Percentiles rank a stretch among this genome's conserved stretches.
Evolutionary conservation across 306 rosid genomes (phyloP).

Genomic region (Fagus crenata): DNA sequence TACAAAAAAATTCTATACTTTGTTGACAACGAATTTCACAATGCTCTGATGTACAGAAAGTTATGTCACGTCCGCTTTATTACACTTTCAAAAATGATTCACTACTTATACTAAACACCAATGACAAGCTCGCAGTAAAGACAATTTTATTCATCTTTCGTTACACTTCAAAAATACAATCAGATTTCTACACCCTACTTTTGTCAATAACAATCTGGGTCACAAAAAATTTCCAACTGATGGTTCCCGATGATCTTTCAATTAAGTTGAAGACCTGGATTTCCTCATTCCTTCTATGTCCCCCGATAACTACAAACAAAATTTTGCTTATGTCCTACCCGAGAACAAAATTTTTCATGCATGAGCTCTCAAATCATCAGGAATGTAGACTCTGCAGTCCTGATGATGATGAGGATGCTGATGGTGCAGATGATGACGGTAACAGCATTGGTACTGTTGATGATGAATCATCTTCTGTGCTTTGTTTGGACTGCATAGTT

Average conservation of each 20-base stretch:
- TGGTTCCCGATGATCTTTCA: background rate
- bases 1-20: background rate
- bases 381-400: constrained; percentile 29
- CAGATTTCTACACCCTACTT: constrained; percentile 9
- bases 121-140: background rate
- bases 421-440: constrained; percentile 10
- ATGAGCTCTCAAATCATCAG: constrained; percentile 1
- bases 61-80: background rate
- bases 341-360: background rate
- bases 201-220: background rate
- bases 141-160: background rate
- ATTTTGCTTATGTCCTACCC: background rate
- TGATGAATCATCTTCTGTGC: constrained; percentile 21
- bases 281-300: background rate
- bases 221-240: background rate
- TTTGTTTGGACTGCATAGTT: constrained; percentile 26
- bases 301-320: background rate
- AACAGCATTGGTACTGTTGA: constrained; percentile 3
- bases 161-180: background rate
- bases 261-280: background rate
- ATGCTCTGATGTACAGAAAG: background rate
- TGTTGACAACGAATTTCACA: background rate
- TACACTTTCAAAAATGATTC: background rate
- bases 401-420: constrained; percentile 19
- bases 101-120: background rate